Conservation (phyloP, 352 stramenopile genomes). For the Globisporangium perplexum region DNA sequence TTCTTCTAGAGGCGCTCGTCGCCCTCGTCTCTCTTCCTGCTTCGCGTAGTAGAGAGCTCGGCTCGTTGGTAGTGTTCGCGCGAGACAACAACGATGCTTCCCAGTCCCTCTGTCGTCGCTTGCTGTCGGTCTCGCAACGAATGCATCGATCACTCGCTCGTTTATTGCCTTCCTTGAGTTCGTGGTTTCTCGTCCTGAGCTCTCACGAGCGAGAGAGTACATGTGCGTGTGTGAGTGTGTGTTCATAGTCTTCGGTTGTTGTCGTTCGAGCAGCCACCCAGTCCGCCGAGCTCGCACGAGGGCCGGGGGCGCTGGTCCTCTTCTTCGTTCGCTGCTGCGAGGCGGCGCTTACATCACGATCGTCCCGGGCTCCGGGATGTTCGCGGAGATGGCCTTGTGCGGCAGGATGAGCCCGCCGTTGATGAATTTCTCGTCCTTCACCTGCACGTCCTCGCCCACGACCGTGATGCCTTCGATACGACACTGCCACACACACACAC, state of each 20-base stretch:
- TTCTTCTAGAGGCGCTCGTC: not conserved
- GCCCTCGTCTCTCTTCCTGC: not conserved
- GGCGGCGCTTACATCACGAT: conserved; percentile 74
- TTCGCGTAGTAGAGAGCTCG: not conserved
- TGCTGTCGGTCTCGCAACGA: no score
- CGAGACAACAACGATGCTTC: not conserved
- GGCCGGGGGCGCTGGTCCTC: not conserved
- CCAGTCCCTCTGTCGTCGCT: no score
- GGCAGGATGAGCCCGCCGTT: conserved; percentile 85
- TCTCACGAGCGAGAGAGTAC: no score
- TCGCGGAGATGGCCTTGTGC: conserved; percentile 85
- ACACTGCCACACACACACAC: conserved; percentile 36
- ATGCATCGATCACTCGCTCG: no score
- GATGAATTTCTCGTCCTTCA: conserved; percentile 88
- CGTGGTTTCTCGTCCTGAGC: no score
- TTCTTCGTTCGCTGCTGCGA: not conserved
- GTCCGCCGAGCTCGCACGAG: not conserved
- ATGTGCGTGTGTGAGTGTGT: no score
- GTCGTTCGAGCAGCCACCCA: not conserved
- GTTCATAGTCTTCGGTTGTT: not conserved
- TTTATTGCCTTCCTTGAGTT: no score
- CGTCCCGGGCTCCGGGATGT: conserved; percentile 78
- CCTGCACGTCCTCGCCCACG: conserved; percentile 82
- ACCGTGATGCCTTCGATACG: conserved; percentile 82
- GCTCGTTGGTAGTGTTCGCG: not conserved